phyloP scores from a whole-genome alignment of 208 protist genomes.

The Blastocrithidia nonstop region DNA sequence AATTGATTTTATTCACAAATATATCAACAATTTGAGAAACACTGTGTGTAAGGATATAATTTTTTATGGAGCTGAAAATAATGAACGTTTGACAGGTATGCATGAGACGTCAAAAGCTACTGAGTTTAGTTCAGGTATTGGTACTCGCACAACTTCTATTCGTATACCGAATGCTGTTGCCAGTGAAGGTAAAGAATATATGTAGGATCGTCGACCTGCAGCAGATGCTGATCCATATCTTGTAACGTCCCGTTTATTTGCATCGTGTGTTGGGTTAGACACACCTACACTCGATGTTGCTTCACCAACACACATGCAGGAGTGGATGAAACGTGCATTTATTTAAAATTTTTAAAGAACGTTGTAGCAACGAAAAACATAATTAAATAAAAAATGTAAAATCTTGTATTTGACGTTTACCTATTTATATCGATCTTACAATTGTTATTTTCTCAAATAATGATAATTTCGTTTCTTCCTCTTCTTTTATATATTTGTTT shows the following conservation, averaged over 20 bases:
- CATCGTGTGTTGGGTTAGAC: slow-evolving; percentile 46
- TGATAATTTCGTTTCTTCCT: no score
- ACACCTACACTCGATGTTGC: slow-evolving; percentile 31
- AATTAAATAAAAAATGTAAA: no score
- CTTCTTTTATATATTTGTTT: no score
- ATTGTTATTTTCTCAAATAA: no score
- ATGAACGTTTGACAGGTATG: slow-evolving; percentile 69
- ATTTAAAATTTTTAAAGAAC: no score
- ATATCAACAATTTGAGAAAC: slow-evolving; percentile 49
- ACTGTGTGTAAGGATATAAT: slow-evolving; percentile 69
- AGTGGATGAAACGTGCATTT: slow-evolving; percentile 53
- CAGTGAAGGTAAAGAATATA: slow-evolving; percentile 87
- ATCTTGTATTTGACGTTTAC: no score
- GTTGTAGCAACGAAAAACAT: no score
- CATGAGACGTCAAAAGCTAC: slow-evolving; percentile 71
- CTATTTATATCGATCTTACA: no score
- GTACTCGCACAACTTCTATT: slow-evolving; percentile 88
- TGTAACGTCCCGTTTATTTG: slow-evolving; percentile 86
- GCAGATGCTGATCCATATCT: slow-evolving; percentile 94
- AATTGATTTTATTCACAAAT: slow-evolving; percentile 55
- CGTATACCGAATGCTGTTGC: slow-evolving; percentile 90
- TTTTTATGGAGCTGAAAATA: slow-evolving; percentile 78
- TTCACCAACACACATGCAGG: slow-evolving; percentile 32
- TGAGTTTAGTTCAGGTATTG: slow-evolving; percentile 67
- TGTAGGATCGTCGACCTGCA: slow-evolving; percentile 95